phyloP scores from a whole-genome alignment of 768 basidiomycete genomes.

The Mycena vulgaris region DNA sequence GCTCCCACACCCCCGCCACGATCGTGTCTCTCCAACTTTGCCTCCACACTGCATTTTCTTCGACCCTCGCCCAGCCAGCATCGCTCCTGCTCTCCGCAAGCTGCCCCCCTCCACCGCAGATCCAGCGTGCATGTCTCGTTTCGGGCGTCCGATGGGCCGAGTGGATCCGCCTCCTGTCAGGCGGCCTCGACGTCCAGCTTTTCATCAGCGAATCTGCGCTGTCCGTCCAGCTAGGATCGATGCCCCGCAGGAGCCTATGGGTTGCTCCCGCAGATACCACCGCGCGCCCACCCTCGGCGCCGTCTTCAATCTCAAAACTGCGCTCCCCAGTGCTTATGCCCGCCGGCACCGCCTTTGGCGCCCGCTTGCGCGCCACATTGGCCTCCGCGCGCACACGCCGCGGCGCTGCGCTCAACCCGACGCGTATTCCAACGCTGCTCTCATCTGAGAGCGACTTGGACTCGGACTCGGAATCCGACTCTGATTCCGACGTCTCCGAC shows the following conservation, averaged over 20 bases:
- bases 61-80: neutral
- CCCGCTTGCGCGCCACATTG: neutral
- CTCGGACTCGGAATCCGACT: neutral
- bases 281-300: too few species aligned
- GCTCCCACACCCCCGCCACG: conserved; percentile 4
- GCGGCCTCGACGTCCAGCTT: conserved; percentile 9
- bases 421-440: conserved; percentile 24
- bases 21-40: conserved; percentile 20
- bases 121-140: conserved; percentile 24
- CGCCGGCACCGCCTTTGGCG: neutral
- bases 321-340: neutral
- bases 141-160: conserved; percentile 24
- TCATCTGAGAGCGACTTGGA: neutral
- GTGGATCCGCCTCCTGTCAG: conserved; percentile 22
- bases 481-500: conserved; percentile 19
- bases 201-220: neutral
- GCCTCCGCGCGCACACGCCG: neutral
- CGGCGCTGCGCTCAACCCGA: conserved; percentile 27
- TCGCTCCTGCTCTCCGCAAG: conserved; percentile 13
- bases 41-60: conserved; percentile 2
- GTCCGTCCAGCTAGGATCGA: neutral
- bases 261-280: neutral
- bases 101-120: conserved; percentile 7
- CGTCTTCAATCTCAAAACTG: too few species aligned
- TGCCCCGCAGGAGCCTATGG: conserved; percentile 19